These are phyloP conservation scores for Lipomyces chichibuensis DNA, from an alignment of 805 yeast genomes.

Conservation along the genomic window DNA sequence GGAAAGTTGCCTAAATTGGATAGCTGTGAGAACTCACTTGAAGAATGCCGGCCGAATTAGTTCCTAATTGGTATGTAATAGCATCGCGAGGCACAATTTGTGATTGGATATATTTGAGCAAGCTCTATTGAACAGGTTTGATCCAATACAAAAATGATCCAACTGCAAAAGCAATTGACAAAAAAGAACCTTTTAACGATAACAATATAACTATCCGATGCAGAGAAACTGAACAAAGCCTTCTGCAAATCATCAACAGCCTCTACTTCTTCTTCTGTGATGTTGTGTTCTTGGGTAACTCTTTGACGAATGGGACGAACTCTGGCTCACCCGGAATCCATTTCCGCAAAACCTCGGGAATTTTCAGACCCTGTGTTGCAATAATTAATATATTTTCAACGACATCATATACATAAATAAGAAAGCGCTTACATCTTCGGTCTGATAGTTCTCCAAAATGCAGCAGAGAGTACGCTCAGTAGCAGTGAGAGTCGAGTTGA, in stretches of 20 bases:
- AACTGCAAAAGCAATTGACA: not conserved
- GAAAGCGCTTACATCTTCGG: constrained; percentile 64
- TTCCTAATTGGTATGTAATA: not conserved
- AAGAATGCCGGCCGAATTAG: not conserved
- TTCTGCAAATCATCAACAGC: not conserved
- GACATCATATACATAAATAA: not conserved
- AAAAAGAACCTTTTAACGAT: not conserved
- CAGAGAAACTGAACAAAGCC: not conserved
- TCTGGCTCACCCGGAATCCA: constrained; percentile 99
- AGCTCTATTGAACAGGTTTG: not conserved
- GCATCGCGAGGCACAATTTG: not conserved
- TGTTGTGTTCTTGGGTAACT: constrained; percentile 91
- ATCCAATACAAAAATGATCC: not conserved
- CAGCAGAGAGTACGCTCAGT: constrained; percentile 98
- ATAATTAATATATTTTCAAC: not conserved
- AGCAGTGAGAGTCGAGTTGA: constrained; percentile 96
- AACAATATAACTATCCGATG: not conserved
- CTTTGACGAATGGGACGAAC: constrained; percentile 86
- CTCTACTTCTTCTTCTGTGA: constrained; percentile 60
- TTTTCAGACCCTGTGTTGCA: constrained; percentile 56
- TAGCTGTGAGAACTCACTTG: constrained; percentile 7
- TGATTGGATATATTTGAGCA: not conserved
- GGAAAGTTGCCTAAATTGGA: constrained; percentile 10
- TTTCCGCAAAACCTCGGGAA: constrained; percentile 94
- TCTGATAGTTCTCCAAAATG: constrained; percentile 95